These are phyloP conservation scores for Quercus phellos DNA, from an alignment of 331 rosid species.

Conservation along the genomic window DNA sequence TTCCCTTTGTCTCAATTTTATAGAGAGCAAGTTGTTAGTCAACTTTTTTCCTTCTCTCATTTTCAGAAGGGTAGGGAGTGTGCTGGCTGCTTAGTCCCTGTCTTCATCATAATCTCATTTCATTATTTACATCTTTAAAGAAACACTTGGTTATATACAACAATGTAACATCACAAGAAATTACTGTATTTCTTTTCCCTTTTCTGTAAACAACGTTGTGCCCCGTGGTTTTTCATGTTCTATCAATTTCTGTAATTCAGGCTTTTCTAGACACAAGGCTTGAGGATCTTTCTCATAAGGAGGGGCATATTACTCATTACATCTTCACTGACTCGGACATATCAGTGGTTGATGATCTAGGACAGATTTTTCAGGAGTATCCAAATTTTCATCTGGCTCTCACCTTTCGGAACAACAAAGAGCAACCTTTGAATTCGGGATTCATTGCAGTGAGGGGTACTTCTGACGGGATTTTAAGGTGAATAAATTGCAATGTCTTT, in stretches of 20 bases:
- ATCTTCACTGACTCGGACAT: constrained; percentile 90
- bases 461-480: constrained; percentile 71
- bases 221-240: background rate
- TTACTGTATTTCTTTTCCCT: background rate
- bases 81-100: background rate
- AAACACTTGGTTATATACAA: background rate
- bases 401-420: constrained; percentile 88
- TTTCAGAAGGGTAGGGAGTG: constrained; percentile 4
- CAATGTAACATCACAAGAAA: background rate
- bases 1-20: background rate
- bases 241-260: constrained; percentile 35
- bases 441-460: constrained; percentile 95
- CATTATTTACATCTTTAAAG: background rate
- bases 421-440: constrained; percentile 91
- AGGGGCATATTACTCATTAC: constrained; percentile 45
- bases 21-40: background rate
- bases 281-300: constrained; percentile 44
- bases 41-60: background rate
- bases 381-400: constrained; percentile 77
- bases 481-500: constrained; percentile 4
- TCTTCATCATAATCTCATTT: background rate
- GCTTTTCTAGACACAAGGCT: constrained; percentile 60
- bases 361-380: constrained; percentile 52
- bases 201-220: background rate
- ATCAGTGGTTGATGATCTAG: constrained; percentile 75